Conservation (phyloP, 495 filamentous ascomycete genomes). For the Tetracladium marchalianum region DNA sequence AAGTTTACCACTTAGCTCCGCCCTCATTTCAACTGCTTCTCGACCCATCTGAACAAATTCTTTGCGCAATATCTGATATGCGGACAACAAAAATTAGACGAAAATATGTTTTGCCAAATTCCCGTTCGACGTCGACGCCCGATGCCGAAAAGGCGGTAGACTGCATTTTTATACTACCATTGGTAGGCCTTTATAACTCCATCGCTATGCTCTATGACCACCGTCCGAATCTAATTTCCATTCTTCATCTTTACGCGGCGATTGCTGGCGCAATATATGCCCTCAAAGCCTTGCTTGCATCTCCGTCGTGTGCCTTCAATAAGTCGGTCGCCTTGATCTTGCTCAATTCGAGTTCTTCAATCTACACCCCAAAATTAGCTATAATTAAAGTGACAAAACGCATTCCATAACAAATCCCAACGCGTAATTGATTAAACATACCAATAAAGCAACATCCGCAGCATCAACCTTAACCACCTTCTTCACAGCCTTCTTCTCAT, state of each 20-base stretch:
- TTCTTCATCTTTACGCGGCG: slow-evolving; percentile 1
- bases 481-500: slow-evolving; percentile 38
- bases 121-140: too few relatives aligned
- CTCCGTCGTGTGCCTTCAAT: slow-evolving; percentile 68
- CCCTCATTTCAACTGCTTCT: too few relatives aligned
- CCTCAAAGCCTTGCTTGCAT: slow-evolving; percentile 59
- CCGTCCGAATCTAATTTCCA: background rate
- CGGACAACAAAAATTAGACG: too few relatives aligned
- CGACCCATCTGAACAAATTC: too few relatives aligned
- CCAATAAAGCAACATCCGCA: slow-evolving; percentile 57
- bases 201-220: background rate
- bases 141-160: too few relatives aligned
- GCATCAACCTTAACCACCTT: slow-evolving; percentile 54
- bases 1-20: too few relatives aligned
- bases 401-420: background rate
- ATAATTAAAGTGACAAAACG: background rate
- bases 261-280: slow-evolving; percentile 31
- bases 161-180: background rate
- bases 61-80: too few relatives aligned
- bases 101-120: too few relatives aligned
- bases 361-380: slow-evolving; percentile 33
- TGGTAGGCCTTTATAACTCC: background rate
- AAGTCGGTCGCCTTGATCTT: slow-evolving; percentile 80
- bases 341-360: slow-evolving; percentile 67
- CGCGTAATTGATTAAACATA: slow-evolving; percentile 26